Percentiles rank a stretch among this genome's conserved stretches.
Evolutionary conservation across 345 rosid species (phyloP).

Genomic region (Populus pruinosa): DNA sequence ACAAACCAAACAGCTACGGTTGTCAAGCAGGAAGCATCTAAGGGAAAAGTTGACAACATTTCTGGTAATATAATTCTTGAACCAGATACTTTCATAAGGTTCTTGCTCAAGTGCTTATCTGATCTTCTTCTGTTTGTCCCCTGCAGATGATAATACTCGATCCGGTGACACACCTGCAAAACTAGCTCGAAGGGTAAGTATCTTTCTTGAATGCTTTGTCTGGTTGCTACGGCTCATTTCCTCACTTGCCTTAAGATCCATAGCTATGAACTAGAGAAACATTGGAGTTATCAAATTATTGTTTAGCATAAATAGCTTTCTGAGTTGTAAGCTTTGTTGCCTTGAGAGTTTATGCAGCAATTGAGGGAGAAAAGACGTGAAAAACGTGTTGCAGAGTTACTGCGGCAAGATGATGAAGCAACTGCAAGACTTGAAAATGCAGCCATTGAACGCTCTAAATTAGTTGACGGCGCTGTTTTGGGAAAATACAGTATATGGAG

Average conservation of each 20-base stretch:
- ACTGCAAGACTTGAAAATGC: constrained; percentile 82
- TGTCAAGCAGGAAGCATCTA: constrained; percentile 35
- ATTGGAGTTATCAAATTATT: background rate
- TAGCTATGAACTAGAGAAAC: background rate
- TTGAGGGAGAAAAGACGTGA: constrained; percentile 79
- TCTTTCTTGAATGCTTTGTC: constrained; percentile 10
- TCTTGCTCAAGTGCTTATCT: constrained; percentile 22
- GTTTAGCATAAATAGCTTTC: background rate
- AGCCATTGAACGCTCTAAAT: constrained; percentile 88
- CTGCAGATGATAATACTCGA: constrained; percentile 49
- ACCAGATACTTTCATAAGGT: constrained; percentile 13
- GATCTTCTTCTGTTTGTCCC: constrained; percentile 1
- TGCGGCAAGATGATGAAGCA: constrained; percentile 67
- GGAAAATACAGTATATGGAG: constrained; percentile 98
- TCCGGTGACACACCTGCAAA: constrained; percentile 60
- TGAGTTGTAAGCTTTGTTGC: background rate
- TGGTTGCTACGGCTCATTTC: background rate
- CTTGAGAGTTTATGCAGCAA: constrained; percentile 53
- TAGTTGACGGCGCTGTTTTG: constrained; percentile 90
- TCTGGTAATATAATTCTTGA: constrained; percentile 32
- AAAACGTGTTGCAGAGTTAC: constrained; percentile 69
- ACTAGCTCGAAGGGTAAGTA: constrained; percentile 69
- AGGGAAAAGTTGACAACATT: constrained; percentile 32
- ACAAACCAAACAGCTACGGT: constrained; percentile 35
- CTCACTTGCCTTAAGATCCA: background rate